phyloP scores from a whole-genome alignment of 2,329 filamentous ascomycete genomes.

The Fusarium brachygibbosum region DNA sequence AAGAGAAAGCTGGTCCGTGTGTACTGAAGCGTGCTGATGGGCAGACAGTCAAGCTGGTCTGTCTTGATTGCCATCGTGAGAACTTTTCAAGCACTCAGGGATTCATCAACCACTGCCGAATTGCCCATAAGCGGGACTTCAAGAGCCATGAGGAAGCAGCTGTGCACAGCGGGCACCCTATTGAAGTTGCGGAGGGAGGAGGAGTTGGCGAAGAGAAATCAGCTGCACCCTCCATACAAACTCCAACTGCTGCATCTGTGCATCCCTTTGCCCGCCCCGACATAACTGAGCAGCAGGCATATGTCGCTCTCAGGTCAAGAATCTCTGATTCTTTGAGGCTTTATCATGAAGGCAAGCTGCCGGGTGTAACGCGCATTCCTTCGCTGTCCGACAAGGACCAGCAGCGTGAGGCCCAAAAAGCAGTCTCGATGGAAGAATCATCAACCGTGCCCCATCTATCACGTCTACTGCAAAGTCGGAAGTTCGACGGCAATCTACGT shows the following conservation, averaged over 20 bases:
- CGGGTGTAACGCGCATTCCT: conserved; percentile 63
- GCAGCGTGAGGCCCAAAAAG: conserved; percentile 28
- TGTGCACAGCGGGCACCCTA: conserved; percentile 84
- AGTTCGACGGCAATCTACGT: conserved; percentile 71
- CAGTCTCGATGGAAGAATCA: conserved; percentile 64
- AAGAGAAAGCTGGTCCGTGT: conserved; percentile 86
- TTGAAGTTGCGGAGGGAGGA: conserved; percentile 65
- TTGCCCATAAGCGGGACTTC: conserved; percentile 92
- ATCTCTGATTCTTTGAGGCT: conserved; percentile 67
- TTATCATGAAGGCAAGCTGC: conserved; percentile 66
- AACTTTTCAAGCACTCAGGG: conserved; percentile 97
- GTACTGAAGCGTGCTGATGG: conserved; percentile 89
- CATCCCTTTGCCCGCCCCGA: conserved; percentile 59
- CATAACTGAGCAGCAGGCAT: conserved; percentile 66
- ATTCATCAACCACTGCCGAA: conserved; percentile 99
- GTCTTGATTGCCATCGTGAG: conserved; percentile 86
- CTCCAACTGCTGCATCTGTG: conserved; percentile 45
- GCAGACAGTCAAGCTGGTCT: conserved; percentile 89
- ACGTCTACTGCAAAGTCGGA: conserved; percentile 71
- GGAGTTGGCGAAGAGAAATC: conserved; percentile 47
- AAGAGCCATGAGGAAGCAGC: conserved; percentile 97
- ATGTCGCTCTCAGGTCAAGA: conserved; percentile 63
- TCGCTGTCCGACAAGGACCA: conserved; percentile 38
- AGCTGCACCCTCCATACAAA: conserved; percentile 23
- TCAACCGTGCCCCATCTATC: conserved; percentile 76